phyloP scores from a whole-genome alignment of 2,329 filamentous ascomycete genomes.

The Sporothrix schenckii region DNA sequence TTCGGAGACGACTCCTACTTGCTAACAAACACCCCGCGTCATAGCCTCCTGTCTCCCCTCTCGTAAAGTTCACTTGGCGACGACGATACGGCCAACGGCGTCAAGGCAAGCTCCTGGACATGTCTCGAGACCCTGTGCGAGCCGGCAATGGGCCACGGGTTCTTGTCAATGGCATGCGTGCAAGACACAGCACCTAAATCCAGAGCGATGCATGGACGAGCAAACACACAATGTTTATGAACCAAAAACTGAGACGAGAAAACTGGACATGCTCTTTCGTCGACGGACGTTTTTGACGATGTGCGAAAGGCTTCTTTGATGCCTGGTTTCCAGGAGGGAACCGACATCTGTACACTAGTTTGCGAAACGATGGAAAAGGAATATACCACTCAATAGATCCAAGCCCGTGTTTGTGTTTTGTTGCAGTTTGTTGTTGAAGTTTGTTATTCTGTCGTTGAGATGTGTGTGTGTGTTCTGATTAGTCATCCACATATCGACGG shows the following conservation, averaged over 20 bases:
- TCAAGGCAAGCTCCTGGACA: background rate
- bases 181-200: background rate
- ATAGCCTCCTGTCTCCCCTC: constrained; percentile 65
- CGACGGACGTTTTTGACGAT: background rate
- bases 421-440: background rate
- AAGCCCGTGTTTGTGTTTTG: background rate
- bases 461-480: background rate
- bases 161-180: background rate
- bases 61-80: constrained; percentile 49
- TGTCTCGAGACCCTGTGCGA: constrained; percentile 4
- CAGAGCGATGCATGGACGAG: background rate
- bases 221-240: background rate
- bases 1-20: too few relatives aligned
- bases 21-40: background rate
- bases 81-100: background rate
- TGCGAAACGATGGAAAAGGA: constrained; percentile 26
- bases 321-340: constrained; percentile 28
- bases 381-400: constrained; percentile 33
- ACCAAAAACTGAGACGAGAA: background rate
- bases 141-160: background rate
- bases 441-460: background rate
- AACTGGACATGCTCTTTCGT: background rate
- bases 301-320: background rate
- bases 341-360: constrained; percentile 32
- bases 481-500: constrained; percentile 11